A percentile compares a stretch with the other conserved stretches of the same genome.
These are phyloP conservation scores for Xylariales sp. DNA, from an alignment of 2,329 filamentous ascomycete genomes.

Conservation along the genomic window DNA sequence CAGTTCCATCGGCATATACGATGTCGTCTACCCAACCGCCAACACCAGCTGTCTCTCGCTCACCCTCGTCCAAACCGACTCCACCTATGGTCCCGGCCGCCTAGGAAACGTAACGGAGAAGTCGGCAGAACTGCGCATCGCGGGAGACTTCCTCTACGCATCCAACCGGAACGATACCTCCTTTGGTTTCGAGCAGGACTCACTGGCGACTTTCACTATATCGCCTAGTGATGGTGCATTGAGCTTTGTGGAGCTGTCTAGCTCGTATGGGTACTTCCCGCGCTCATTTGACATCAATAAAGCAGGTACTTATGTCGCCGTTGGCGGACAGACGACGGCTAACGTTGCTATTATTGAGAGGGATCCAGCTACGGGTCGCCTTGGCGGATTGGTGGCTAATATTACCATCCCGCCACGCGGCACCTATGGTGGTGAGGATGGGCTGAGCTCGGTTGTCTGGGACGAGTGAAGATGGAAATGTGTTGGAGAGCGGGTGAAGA, in stretches of 20 bases:
- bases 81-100: conserved; percentile 40
- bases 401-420: conserved; percentile 10
- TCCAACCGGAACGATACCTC: conserved; percentile 10
- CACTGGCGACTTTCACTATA: conserved; percentile 6
- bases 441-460: conserved; percentile 12
- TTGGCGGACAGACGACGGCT: conserved; percentile 10
- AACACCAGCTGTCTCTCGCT: conserved; percentile 40
- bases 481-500: too few relatives aligned
- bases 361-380: conserved; percentile 6
- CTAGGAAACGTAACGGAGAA: conserved; percentile 41
- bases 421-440: conserved; percentile 11
- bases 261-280: conserved; percentile 7
- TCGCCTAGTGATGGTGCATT: conserved; percentile 1
- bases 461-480: too few relatives aligned
- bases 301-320: conserved; percentile 8
- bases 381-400: conserved; percentile 9
- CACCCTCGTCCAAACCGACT: conserved; percentile 37
- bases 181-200: conserved; percentile 9
- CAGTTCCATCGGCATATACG: conserved; percentile 47
- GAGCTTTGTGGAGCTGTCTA: conserved; percentile 3
- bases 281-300: conserved; percentile 9
- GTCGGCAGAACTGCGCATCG: conserved; percentile 49
- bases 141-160: conserved; percentile 27
- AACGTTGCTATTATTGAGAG: conserved; percentile 10
- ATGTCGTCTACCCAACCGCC: conserved; percentile 38